Percentiles rank a stretch among this genome's conserved stretches.
Evolutionary conservation across 1,284 basidiomycete species (phyloP).

Genomic region (Marasmius sp.): DNA sequence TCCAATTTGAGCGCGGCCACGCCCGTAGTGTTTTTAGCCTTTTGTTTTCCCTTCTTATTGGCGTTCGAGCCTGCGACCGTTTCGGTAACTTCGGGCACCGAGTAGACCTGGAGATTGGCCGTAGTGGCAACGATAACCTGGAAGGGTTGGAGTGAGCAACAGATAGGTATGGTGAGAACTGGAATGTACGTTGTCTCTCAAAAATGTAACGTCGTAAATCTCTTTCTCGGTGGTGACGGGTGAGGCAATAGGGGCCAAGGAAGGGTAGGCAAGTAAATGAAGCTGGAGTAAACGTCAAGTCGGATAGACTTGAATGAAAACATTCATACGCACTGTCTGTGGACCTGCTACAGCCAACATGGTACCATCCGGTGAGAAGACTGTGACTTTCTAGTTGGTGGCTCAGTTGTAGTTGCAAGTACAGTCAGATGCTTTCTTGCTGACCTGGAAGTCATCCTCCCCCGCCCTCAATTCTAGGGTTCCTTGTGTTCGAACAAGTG

Average conservation of each 20-base stretch:
- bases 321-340: conserved; percentile 50
- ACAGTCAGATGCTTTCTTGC: not conserved
- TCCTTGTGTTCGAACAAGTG: conserved; percentile 49
- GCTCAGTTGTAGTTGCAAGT: too few relatives aligned
- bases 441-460: conserved; percentile 81
- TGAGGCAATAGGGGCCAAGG: conserved; percentile 48
- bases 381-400: conserved; percentile 70
- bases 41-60: conserved; percentile 43
- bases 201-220: conserved; percentile 76
- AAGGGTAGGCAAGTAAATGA: conserved; percentile 67
- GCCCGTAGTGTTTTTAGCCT: conserved; percentile 22
- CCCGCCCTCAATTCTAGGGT: conserved; percentile 57
- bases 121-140: conserved; percentile 70
- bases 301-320: conserved; percentile 3
- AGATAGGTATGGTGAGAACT: not conserved
- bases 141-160: not conserved
- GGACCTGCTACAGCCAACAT: conserved; percentile 64
- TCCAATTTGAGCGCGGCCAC: conserved; percentile 42
- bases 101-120: conserved; percentile 59
- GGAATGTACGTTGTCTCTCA: conserved; percentile 38
- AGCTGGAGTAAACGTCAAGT: conserved; percentile 43
- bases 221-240: conserved; percentile 61
- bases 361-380: conserved; percentile 64
- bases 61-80: conserved; percentile 35
- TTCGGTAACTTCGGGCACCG: conserved; percentile 11